These are phyloP conservation scores for Puccinia triticina DNA, from an alignment of 1,284 basidiomycete species.

Conservation along the genomic window DNA sequence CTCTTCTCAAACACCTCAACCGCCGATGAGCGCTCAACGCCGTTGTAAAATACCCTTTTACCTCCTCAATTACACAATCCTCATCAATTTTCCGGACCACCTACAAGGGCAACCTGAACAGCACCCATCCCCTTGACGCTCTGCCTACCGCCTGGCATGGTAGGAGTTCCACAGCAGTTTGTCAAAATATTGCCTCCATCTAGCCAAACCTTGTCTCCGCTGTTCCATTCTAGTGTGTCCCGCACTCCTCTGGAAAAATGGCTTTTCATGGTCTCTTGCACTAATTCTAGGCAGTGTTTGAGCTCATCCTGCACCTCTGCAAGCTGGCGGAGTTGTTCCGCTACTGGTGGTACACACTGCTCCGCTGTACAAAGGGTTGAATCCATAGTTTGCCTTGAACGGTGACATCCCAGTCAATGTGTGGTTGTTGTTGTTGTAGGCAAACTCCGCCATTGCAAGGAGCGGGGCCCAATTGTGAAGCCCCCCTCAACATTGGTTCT, in stretches of 20 bases:
- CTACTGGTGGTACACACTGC: neutral
- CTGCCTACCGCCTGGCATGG: no score
- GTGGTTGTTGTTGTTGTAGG: constrained; percentile 13
- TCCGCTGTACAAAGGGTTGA: neutral
- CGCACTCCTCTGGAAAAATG: neutral
- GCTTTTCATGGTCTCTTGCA: constrained; percentile 18
- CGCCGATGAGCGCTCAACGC: no score
- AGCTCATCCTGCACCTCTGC: neutral
- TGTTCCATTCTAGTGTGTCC: neutral
- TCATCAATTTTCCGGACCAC: no score
- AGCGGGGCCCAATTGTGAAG: neutral
- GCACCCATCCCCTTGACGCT: no score
- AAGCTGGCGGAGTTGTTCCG: neutral
- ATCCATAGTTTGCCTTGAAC: neutral
- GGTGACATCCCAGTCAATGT: neutral
- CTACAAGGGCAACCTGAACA: no score
- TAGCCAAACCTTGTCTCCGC: neutral
- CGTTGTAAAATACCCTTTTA: no score
- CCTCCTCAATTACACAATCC: no score
- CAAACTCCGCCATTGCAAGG: neutral
- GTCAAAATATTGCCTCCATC: constrained; percentile 1
- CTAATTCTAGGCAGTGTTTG: neutral
- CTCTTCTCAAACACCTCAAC: no score
- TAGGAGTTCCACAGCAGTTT: no score
- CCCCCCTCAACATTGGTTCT: no score